Base-by-base conservation (phyloP, 2,329 filamentous ascomycete species). In the Colletotrichum viniferum region DNA sequence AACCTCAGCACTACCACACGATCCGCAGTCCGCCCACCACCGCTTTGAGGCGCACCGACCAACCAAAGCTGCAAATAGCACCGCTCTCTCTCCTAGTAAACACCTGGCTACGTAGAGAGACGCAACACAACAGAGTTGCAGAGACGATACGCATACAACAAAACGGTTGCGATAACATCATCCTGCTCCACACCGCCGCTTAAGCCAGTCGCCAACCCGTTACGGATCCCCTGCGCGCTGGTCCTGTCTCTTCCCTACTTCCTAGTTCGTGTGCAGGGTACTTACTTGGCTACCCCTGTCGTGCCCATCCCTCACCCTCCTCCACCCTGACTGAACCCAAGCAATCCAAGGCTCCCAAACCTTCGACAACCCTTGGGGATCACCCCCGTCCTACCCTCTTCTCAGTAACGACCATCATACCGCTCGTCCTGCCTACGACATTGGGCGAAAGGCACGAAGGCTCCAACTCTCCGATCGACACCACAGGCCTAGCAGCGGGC, bases 161-260 rank as follows among this genome's bases (percentile, higher is more conserved):
- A 58, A 68, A 73, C 69, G 62, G 73, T 64, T 68, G 63, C 62
- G 73, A 75, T 64, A 75, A 60, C 73, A 73, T 73, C 69, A 75
- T 75, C 26, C 69, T 73, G 38, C 73, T 68, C 69, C 73, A 75
- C 69, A 73, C 73, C 73, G 73, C 69, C 73, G 73, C 73, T 73
- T 73, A 26, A 60, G 61, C 62, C 52, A n/a, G 24, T 30, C 28
- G 36, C 56, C 55, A 63, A 36, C 65, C 65, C 43, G 43, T 63
- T 56, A 65, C 73, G 43, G 56, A 67, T 60, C 61, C 63, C 61
- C 58, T 61, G 32, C 43, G 7, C 72, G 13, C 72, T 26, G 72
- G 52, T 61, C 67, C 28, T 55, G 64, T 52, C 62, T 52, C 43
- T 52, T 13, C 43, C 43, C n/a, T 52, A 48, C 18, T 21, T 48